Evolutionary conservation across 164 flowering plant genomes (phyloP).

Genomic region (Magnolia officinalis): DNA sequence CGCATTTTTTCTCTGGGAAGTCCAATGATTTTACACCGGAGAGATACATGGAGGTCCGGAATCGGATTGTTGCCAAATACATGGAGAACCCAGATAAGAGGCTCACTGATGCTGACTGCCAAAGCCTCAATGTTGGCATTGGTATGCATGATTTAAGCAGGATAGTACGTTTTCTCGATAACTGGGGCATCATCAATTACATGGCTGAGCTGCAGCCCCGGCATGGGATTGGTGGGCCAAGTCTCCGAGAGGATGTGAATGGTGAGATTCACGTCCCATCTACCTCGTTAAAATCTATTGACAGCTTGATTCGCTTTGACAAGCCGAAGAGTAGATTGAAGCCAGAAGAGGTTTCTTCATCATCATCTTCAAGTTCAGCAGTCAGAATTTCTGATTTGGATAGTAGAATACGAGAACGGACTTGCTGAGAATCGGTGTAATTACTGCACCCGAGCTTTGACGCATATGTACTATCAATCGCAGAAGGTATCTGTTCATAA

Average conservation of each 20-base stretch:
- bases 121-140: conserved; percentile 43
- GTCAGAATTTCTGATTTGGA: conserved; percentile 66
- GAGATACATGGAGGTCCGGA: conserved; percentile 82
- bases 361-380: conserved; percentile 19
- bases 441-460: conserved; percentile 57
- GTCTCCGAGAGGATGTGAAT: conserved; percentile 60
- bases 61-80: conserved; percentile 73
- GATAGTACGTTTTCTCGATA: conserved; percentile 78
- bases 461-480: conserved; percentile 66
- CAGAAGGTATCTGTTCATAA: conserved; percentile 52
- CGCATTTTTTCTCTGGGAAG: conserved; percentile 91
- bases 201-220: conserved; percentile 46
- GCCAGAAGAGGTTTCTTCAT: conserved; percentile 54
- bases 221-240: conserved; percentile 37
- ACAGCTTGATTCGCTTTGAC: conserved; percentile 88
- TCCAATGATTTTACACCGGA: conserved; percentile 71
- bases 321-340: conserved; percentile 74
- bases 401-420: conserved; percentile 59
- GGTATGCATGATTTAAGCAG: conserved; percentile 59
- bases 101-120: conserved; percentile 52
- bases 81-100: conserved; percentile 75
- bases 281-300: conserved; percentile 76
- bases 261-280: conserved; percentile 84
- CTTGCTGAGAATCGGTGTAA: conserved; percentile 65
- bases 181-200: conserved; percentile 97